Evolutionary conservation across 768 basidiomycete species (phyloP), one percentile per base, ranked within the genome.

Genomic region (Mycena crocata): DNA sequence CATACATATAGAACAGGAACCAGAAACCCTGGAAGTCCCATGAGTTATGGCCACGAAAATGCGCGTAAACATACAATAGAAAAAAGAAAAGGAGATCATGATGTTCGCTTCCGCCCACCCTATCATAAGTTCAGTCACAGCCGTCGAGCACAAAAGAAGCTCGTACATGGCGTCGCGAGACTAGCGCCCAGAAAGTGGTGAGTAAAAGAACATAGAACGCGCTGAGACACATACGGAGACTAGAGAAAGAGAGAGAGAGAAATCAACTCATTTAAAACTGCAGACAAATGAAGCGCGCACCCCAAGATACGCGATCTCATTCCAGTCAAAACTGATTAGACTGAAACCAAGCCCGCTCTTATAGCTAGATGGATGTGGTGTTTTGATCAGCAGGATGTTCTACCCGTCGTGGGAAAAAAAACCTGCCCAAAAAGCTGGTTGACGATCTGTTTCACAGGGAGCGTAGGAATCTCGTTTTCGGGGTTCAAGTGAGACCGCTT

Each of bases 81-180:
- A 87, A 69, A 90, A 76, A 46, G 89, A 76, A 71, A 93, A 89
- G 13, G 89, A 87, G 37, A 81, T 77, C 59, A 86, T 81, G 31
- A 93, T 81, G 74, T 93, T 93, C 6, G 89, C 91, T 73, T 90
- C 87, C 4, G 90, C 90, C 91, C 91, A 93, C 90, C 91, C 92
- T 74, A 48, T 55, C 34, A 60, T 8, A 75, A 68, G 58, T 69
- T 66, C 69, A 66, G 26, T 28, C 24, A 51, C 26, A 10, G 17
- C n/a, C 23, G n/a, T 31, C 42, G 32, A 34, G 32, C 39, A 57
- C 13, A 58, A 42, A 15, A 39, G 8, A 34, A 26, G 28, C n/a
- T 61, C 82, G 54, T 75, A 85, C 84, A 86, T 63, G 84, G 84
- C 45, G 84, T 84, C 37, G 83, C 81, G 45, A 86, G 82, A 21